Conservation (phyloP, 1,284 basidiomycete species). For the Irpex sp. region DNA sequence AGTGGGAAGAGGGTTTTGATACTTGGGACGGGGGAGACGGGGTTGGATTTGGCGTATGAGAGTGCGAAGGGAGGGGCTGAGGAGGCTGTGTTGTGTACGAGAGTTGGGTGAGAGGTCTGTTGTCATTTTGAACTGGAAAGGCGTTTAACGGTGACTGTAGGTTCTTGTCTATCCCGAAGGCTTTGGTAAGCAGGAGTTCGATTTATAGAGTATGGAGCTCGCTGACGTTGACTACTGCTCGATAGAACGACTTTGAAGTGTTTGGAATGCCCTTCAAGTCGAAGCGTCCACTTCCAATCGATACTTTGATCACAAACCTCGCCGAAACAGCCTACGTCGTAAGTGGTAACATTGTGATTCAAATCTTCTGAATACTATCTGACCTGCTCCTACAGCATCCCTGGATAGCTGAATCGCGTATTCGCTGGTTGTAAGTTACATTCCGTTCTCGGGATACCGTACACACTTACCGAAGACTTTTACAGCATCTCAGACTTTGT, state of each 20-base stretch:
- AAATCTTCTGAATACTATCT: background rate
- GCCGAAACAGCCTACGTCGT: slow-evolving; percentile 54
- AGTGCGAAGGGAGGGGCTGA: slow-evolving; percentile 50
- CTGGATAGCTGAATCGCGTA: slow-evolving; percentile 52
- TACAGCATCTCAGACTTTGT: slow-evolving; percentile 55
- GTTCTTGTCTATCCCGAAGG: slow-evolving; percentile 61
- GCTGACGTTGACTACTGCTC: background rate
- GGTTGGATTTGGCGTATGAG: slow-evolving; percentile 60
- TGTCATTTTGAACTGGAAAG: background rate
- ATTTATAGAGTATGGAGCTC: background rate
- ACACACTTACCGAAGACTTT: background rate
- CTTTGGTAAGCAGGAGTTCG: slow-evolving; percentile 33
- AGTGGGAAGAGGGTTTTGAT: slow-evolving; percentile 47
- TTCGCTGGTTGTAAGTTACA: slow-evolving; percentile 55
- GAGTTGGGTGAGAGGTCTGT: slow-evolving; percentile 34
- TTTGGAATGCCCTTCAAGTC: slow-evolving; percentile 45
- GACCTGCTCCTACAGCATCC: slow-evolving; percentile 35
- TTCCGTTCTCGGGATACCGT: no score
- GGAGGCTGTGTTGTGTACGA: slow-evolving; percentile 53
- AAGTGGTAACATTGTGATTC: slow-evolving; percentile 16
- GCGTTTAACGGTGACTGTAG: slow-evolving; percentile 17
- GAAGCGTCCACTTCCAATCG: slow-evolving; percentile 49
- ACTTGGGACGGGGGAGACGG: slow-evolving; percentile 64
- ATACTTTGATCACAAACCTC: slow-evolving; percentile 55
- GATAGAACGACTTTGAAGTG: slow-evolving; percentile 55